phyloP scores from a whole-genome alignment of 2,329 filamentous ascomycete species.

The Botrytis paeoniae region DNA sequence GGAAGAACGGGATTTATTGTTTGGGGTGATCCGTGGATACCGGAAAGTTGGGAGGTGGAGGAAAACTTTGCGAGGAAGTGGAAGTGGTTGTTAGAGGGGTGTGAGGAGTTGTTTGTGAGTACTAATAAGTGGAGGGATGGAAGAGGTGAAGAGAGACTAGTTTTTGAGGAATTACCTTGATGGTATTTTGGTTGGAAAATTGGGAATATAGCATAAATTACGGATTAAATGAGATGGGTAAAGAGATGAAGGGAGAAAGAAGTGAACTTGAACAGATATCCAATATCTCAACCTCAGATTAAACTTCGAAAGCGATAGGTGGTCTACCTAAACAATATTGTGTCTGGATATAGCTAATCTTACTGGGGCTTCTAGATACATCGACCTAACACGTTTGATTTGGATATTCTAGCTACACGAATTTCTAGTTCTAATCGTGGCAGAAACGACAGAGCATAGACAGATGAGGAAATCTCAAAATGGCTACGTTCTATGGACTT shows the following conservation, averaged over 20 bases:
- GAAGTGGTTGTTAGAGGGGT: constrained; percentile 42
- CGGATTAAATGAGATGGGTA: neutral
- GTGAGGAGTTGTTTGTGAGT: constrained; percentile 40
- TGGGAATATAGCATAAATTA: neutral
- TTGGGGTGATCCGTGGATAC: constrained; percentile 49
- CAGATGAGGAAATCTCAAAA: neutral
- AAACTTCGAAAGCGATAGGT: neutral
- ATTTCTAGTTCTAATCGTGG: neutral
- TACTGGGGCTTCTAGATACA: neutral
- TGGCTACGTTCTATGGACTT: neutral
- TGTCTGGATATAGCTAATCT: neutral
- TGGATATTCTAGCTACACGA: neutral
- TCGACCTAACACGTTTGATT: neutral
- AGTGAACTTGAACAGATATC: neutral
- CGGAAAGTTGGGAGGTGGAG: constrained; percentile 48
- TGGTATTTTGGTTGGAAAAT: neutral
- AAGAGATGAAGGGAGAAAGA: too few relatives aligned
- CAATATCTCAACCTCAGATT: neutral
- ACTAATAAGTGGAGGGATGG: constrained; percentile 40
- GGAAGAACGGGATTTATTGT: constrained; percentile 42
- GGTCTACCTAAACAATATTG: neutral
- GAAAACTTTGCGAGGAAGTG: constrained; percentile 47
- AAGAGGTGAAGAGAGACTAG: constrained; percentile 27
- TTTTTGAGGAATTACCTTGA: neutral
- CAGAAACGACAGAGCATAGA: neutral